These are phyloP conservation scores for Xylaria nigripes DNA, from an alignment of 495 filamentous ascomycete genomes.

Conservation along the genomic window DNA sequence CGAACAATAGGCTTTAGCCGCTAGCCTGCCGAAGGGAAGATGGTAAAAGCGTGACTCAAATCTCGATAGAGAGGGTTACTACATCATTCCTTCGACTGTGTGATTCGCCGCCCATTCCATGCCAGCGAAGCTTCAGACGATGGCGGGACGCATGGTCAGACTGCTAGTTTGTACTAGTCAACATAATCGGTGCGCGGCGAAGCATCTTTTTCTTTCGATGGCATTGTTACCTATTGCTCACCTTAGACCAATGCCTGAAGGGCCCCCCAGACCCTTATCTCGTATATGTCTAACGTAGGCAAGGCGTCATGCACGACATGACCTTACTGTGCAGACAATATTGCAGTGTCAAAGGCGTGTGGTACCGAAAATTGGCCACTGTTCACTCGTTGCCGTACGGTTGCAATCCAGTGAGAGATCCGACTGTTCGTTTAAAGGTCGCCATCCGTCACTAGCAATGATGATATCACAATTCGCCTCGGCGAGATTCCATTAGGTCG, in stretches of 20 bases:
- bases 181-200: background rate
- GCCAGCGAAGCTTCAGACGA: conserved; percentile 1
- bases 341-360: background rate
- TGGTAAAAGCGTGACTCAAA: background rate
- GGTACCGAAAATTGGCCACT: conserved; percentile 4
- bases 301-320: conserved; percentile 14
- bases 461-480: conserved; percentile 11
- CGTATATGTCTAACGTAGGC: background rate
- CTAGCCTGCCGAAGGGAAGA: background rate
- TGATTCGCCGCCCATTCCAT: background rate
- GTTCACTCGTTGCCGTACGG: conserved; percentile 1
- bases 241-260: background rate
- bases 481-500: conserved; percentile 7
- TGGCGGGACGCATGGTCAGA: background rate
- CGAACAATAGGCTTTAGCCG: background rate
- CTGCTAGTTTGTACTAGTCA: background rate
- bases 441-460: background rate
- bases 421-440: background rate
- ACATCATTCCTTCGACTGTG: background rate
- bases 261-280: background rate
- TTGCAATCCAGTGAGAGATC: background rate
- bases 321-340: conserved; percentile 10
- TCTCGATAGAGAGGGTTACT: background rate
- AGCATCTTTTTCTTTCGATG: background rate
- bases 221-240: conserved; percentile 2